Percentiles rank a stretch among this genome's conserved stretches.
phyloP scores from a whole-genome alignment of 2,329 filamentous ascomycete genomes.

The Colletotrichum theobromicola region DNA sequence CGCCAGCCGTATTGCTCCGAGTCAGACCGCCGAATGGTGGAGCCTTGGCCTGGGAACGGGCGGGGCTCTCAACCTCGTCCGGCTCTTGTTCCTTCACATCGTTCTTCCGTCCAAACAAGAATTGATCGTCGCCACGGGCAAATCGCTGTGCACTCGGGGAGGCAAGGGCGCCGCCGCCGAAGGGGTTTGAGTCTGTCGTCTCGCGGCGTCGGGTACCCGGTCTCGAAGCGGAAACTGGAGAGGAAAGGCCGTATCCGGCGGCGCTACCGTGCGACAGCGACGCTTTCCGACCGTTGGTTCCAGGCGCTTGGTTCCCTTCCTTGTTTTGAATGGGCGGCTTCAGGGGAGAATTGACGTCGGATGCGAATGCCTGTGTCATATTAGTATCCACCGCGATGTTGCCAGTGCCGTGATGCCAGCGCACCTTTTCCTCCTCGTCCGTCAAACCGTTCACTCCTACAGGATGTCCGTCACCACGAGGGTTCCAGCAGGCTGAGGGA shows the following conservation, averaged over 20 bases:
- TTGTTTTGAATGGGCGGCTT: slow-evolving; percentile 84
- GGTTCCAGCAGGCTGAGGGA: slow-evolving; percentile 92
- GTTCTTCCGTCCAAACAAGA: slow-evolving; percentile 62
- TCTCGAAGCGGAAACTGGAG: slow-evolving; percentile 73
- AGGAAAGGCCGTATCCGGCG: slow-evolving; percentile 71
- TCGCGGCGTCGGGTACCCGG: slow-evolving; percentile 83
- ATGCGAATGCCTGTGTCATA: slow-evolving; percentile 71
- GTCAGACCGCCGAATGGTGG: slow-evolving; percentile 51
- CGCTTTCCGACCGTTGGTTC: slow-evolving; percentile 75
- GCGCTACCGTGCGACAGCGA: slow-evolving; percentile 77
- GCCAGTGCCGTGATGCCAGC: slow-evolving; percentile 25
- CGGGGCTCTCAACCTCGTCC: slow-evolving; percentile 51
- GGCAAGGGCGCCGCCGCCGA: slow-evolving; percentile 53
- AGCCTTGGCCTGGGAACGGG: slow-evolving; percentile 24
- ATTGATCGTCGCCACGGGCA: slow-evolving; percentile 65
- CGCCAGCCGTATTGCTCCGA: slow-evolving; percentile 60
- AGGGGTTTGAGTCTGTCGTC: slow-evolving; percentile 73
- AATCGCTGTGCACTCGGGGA: slow-evolving; percentile 69
- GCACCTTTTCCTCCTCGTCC: slow-evolving; percentile 64
- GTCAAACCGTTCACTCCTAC: slow-evolving; percentile 76
- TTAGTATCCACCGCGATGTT: background rate
- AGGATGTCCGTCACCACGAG: slow-evolving; percentile 71
- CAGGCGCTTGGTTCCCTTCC: slow-evolving; percentile 59
- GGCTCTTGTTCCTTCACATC: slow-evolving; percentile 53
- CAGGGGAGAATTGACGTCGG: slow-evolving; percentile 91